Evolutionary conservation across 305 asterid genomes (phyloP).

Genomic region (Solanum chacoense): DNA sequence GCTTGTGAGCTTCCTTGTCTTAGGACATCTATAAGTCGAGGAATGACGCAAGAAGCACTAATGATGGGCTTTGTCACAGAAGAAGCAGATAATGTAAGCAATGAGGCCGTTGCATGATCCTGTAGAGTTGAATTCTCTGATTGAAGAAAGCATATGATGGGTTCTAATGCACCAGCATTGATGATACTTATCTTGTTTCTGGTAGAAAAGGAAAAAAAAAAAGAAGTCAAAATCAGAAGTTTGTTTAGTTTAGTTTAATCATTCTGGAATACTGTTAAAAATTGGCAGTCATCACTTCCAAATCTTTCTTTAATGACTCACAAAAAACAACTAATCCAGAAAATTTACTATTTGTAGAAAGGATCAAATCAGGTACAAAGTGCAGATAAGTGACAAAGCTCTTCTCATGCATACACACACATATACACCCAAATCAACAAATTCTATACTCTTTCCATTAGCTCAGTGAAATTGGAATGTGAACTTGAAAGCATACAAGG

Average conservation of each 20-base stretch:
- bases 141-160: conserved; percentile 59
- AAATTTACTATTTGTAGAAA: neutral
- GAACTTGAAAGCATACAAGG: neutral
- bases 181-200: conserved; percentile 76
- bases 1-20: conserved; percentile 46
- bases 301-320: neutral
- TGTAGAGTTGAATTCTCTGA: conserved; percentile 43
- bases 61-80: conserved; percentile 72
- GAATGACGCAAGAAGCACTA: conserved; percentile 66
- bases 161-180: conserved; percentile 65
- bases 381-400: neutral
- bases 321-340: neutral
- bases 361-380: neutral
- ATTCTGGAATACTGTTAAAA: neutral
- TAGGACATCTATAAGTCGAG: conserved; percentile 53
- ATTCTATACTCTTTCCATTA: neutral
- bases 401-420: neutral
- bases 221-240: neutral
- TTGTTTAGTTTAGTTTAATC: neutral
- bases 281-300: neutral
- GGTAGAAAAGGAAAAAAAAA: neutral
- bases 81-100: conserved; percentile 84
- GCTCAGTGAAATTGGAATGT: neutral
- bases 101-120: conserved; percentile 71
- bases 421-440: neutral